phyloP scores from a whole-genome alignment of 371 early-diverging fungal species.

The Mucor circinelloides region DNA sequence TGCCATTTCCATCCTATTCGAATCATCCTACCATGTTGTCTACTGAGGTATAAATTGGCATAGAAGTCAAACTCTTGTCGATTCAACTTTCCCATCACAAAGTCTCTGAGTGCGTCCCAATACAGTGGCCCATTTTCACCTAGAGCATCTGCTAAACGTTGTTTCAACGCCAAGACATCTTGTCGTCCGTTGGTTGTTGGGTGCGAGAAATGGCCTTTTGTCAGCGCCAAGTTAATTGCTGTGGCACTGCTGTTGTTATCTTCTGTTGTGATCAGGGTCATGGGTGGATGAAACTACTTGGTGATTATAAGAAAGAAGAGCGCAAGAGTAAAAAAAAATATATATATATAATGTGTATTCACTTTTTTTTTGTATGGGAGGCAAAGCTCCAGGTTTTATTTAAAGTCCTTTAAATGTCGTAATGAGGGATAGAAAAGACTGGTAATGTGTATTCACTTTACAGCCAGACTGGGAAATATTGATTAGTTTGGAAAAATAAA shows the following conservation, averaged over 20 bases:
- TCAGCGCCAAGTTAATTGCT: not conserved
- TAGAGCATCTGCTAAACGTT: slow-evolving; percentile 76
- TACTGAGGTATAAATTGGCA: slow-evolving; percentile 67
- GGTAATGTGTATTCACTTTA: no score
- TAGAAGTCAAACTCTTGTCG: slow-evolving; percentile 82
- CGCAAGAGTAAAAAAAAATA: not conserved
- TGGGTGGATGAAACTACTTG: not conserved
- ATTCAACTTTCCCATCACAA: slow-evolving; percentile 77
- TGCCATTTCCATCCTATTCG: not conserved
- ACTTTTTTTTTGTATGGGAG: no score
- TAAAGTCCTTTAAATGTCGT: no score
- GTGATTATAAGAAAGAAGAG: not conserved
- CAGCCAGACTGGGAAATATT: no score
- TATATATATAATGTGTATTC: no score
- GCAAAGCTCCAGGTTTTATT: no score
- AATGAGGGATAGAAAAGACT: no score
- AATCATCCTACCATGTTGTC: slow-evolving; percentile 55
- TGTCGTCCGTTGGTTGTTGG: slow-evolving; percentile 57
- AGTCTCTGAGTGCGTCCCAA: slow-evolving; percentile 78
- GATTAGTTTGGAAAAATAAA: no score
- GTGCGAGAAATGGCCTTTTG: slow-evolving; percentile 31
- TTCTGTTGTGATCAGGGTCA: not conserved
- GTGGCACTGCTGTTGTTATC: not conserved
- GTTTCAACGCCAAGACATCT: slow-evolving; percentile 74
- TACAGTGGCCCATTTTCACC: slow-evolving; percentile 80